phyloP scores from a whole-genome alignment of 2,329 filamentous ascomycete genomes.

The Tolypocladium tundrense region DNA sequence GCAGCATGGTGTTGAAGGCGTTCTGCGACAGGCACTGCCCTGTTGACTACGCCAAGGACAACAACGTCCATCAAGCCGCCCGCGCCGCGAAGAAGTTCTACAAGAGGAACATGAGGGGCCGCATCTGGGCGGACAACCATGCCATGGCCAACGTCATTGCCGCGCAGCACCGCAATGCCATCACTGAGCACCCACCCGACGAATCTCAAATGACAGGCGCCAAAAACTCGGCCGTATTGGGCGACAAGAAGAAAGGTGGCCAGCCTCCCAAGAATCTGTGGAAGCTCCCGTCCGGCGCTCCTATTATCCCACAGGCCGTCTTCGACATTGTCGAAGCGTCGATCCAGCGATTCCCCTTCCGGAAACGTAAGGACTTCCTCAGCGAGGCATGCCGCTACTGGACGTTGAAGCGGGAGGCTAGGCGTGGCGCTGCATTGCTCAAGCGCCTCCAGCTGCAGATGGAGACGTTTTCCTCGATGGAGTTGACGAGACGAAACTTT shows the following conservation, averaged over 20 bases:
- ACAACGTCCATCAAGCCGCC: constrained; percentile 71
- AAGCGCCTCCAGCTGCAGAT: constrained; percentile 91
- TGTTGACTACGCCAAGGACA: constrained; percentile 75
- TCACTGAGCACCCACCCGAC: constrained; percentile 63
- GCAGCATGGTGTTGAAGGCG: constrained; percentile 77
- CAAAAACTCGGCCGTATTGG: constrained; percentile 65
- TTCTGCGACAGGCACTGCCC: constrained; percentile 96
- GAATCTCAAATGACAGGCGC: constrained; percentile 76
- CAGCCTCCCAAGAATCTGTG: constrained; percentile 41
- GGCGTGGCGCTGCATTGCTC: constrained; percentile 80
- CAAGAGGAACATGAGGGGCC: constrained; percentile 76
- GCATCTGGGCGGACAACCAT: constrained; percentile 87
- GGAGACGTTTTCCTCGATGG: constrained; percentile 95
- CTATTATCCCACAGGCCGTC: constrained; percentile 82
- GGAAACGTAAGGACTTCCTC: constrained; percentile 84
- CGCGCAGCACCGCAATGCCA: constrained; percentile 55
- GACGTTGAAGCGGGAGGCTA: constrained; percentile 91
- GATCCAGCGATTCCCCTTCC: constrained; percentile 66
- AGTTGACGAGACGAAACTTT: constrained; percentile 90
- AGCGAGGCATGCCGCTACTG: constrained; percentile 94
- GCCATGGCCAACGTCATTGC: constrained; percentile 71
- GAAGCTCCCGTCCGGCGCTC: constrained; percentile 90
- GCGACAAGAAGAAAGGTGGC: constrained; percentile 64
- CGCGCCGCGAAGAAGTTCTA: constrained; percentile 82
- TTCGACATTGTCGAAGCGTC: constrained; percentile 79